phyloP scores from a whole-genome alignment of 2,329 filamentous ascomycete species.

The Aspergillus quadricinctus region DNA sequence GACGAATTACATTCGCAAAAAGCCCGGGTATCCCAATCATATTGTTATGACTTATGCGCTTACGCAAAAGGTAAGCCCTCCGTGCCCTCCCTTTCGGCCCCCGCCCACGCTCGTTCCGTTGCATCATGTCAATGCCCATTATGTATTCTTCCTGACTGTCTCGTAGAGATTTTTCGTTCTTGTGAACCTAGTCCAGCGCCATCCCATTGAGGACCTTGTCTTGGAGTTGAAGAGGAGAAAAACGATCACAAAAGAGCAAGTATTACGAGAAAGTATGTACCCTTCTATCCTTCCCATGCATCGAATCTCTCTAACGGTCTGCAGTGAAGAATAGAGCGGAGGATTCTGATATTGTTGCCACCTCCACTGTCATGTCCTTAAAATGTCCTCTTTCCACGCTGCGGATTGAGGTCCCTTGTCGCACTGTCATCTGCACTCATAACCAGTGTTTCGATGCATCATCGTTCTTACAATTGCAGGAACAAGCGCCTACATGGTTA shows the following conservation, averaged over 20 bases:
- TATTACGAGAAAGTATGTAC: conserved; percentile 71
- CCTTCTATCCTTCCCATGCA: conserved; percentile 3
- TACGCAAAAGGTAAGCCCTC: conserved; percentile 68
- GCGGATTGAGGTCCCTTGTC: conserved; percentile 73
- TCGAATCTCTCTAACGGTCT: conserved; percentile 14
- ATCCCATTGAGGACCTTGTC: conserved; percentile 68
- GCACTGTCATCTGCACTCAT: conserved; percentile 75
- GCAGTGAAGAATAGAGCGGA: conserved; percentile 74
- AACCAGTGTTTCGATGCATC: conserved; percentile 93
- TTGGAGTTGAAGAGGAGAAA: conserved; percentile 60
- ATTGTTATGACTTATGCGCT: conserved; percentile 88
- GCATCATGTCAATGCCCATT: neutral
- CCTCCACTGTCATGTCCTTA: conserved; percentile 80
- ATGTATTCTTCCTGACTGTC: conserved; percentile 5
- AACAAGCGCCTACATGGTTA: conserved; percentile 95
- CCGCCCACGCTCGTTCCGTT: neutral
- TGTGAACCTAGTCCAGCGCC: conserved; percentile 70
- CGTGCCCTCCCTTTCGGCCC: neutral
- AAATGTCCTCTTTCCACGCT: conserved; percentile 90
- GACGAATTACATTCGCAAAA: conserved; percentile 67
- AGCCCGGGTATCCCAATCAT: conserved; percentile 65
- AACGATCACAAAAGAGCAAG: conserved; percentile 73
- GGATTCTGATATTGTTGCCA: conserved; percentile 85
- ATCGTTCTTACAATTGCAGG: conserved; percentile 88
- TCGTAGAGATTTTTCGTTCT: conserved; percentile 66